These are phyloP conservation scores for Rhynchospora breviuscula DNA, from an alignment of 176 grass and related monocot genomes.

Conservation along the genomic window DNA sequence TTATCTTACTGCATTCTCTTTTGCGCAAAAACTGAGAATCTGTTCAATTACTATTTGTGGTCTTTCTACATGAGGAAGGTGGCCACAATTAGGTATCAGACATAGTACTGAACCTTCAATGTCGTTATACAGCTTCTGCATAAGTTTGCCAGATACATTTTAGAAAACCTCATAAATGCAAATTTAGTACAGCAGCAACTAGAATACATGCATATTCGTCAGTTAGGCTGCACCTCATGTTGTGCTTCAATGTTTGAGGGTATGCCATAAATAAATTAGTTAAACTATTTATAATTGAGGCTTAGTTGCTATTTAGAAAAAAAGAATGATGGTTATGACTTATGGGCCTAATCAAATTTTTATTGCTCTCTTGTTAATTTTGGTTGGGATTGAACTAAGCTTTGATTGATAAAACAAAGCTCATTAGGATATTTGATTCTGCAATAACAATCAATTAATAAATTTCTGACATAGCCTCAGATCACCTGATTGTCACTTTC, in stretches of 20 bases:
- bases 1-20: background rate
- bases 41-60: slow-evolving; percentile 35
- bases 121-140: slow-evolving; percentile 76
- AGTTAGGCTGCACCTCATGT: background rate
- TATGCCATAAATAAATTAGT: too few relatives aligned
- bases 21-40: slow-evolving; percentile 53
- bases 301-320: background rate
- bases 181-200: background rate
- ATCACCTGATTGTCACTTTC: too few relatives aligned
- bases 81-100: slow-evolving; percentile 59
- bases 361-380: too few relatives aligned
- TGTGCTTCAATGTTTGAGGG: too few relatives aligned
- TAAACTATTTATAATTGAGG: background rate
- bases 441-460: too few relatives aligned
- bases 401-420: too few relatives aligned
- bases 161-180: background rate
- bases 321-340: too few relatives aligned
- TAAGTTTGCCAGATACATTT: background rate
- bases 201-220: background rate
- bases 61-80: slow-evolving; percentile 89
- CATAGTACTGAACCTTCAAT: slow-evolving; percentile 45
- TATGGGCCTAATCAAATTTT: too few relatives aligned
- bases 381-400: too few relatives aligned
- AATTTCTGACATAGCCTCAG: too few relatives aligned
- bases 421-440: too few relatives aligned